Percentiles rank a stretch among this genome's conserved stretches.
Conservation (phyloP, 2,329 filamentous ascomycete genomes). For the Ceratocystis albifundus region DNA sequence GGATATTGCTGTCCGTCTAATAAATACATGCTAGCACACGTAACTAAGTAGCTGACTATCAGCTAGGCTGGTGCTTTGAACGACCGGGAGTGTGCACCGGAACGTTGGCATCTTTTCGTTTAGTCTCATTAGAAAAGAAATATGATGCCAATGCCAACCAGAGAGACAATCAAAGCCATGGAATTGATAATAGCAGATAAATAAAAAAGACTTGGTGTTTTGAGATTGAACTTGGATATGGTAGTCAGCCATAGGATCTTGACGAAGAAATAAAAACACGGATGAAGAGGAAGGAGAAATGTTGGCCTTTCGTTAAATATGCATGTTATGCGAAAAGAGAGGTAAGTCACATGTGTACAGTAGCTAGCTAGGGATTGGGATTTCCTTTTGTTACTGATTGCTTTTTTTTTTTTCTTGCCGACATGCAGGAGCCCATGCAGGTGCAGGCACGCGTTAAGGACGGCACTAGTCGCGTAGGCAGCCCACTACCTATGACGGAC, state of each 20-base stretch:
- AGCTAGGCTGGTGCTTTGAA: no score
- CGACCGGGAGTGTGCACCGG: conserved; percentile 7
- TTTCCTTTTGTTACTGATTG: neutral
- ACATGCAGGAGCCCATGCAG: conserved; percentile 6
- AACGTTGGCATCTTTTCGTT: neutral
- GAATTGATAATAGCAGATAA: no score
- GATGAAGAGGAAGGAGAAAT: no score
- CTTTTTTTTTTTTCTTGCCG: neutral
- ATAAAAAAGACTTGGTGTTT: no score
- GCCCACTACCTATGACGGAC: neutral
- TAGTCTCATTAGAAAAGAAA: neutral
- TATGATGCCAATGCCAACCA: neutral
- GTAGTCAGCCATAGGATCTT: no score
- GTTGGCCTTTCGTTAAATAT: no score
- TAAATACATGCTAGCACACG: neutral
- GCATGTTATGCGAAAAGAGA: neutral
- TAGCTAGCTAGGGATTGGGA: neutral
- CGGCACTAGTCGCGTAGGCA: neutral
- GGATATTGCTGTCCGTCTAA: neutral
- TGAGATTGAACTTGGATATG: no score
- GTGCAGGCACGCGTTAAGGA: conserved; percentile 10
- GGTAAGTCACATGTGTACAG: neutral
- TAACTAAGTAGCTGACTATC: neutral
- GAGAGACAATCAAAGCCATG: no score
- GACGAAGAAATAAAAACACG: no score